A percentile compares a stretch with the other conserved stretches of the same genome.
Conservation (phyloP, 257 asterid species). For the Ilex asprella region DNA sequence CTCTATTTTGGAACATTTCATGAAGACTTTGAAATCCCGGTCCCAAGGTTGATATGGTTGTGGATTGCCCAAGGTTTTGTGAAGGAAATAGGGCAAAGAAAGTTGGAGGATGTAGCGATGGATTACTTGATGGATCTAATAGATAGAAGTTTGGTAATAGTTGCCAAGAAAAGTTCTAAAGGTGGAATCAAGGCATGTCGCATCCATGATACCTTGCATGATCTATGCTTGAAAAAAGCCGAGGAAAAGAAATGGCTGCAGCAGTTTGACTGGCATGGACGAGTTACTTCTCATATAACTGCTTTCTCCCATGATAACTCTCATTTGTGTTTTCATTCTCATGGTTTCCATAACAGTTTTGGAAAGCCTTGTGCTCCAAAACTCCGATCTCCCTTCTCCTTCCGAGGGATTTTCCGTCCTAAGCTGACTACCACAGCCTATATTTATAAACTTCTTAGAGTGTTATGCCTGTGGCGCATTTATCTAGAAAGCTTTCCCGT, state of each 20-base stretch:
- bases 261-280: background rate
- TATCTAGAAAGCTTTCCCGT: background rate
- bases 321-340: no score
- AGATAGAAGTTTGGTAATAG: slow-evolving; percentile 11
- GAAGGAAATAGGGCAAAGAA: background rate
- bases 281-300: background rate
- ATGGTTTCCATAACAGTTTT: background rate
- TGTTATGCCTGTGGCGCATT: background rate
- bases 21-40: slow-evolving; percentile 13
- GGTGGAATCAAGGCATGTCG: slow-evolving; percentile 14
- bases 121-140: slow-evolving; percentile 19
- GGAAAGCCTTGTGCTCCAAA: no score
- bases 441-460: slow-evolving; percentile 1
- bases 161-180: slow-evolving; percentile 3
- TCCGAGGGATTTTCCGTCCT: no score
- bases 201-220: slow-evolving; percentile 18
- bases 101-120: slow-evolving; percentile 21
- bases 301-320: no score
- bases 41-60: slow-evolving; percentile 9
- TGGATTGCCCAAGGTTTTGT: slow-evolving; percentile 25
- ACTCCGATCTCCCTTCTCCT: no score
- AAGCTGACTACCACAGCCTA: background rate
- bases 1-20: slow-evolving; percentile 21
- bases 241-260: slow-evolving; percentile 4
- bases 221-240: slow-evolving; percentile 11